A percentile compares a stretch with the other conserved stretches of the same genome.
Conservation (phyloP, 192 early-diverging fungal genomes). For the Backusella parvicylindrica region DNA sequence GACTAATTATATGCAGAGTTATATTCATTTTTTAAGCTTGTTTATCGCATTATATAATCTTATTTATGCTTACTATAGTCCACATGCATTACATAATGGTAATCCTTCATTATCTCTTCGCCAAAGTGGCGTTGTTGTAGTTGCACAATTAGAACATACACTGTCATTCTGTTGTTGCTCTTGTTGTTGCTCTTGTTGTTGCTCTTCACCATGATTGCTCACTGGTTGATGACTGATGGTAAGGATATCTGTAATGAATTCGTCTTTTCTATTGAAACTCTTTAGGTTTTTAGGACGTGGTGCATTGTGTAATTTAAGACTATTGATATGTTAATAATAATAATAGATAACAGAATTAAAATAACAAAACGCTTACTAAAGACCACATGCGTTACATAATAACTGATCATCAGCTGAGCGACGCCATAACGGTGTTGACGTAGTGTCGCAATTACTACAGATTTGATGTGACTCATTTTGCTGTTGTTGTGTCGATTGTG, state of each 20-base stretch:
- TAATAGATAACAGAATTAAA: neutral
- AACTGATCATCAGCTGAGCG: conserved; percentile 80
- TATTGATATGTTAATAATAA: neutral
- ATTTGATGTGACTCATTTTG: neutral
- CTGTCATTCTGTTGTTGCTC: neutral
- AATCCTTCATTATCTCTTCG: conserved; percentile 61
- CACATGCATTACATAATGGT: conserved; percentile 57
- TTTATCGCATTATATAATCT: neutral
- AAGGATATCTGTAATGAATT: neutral
- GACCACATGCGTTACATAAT: conserved; percentile 96
- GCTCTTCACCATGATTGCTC: neutral
- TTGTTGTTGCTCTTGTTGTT: neutral
- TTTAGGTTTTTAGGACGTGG: conserved; percentile 80
- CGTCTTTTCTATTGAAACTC: conserved; percentile 46
- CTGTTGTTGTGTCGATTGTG: neutral
- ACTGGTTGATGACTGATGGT: neutral
- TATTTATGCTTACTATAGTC: conserved; percentile 43
- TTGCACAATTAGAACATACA: conserved; percentile 70
- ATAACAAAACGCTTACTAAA: conserved; percentile 60
- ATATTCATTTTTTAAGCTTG: neutral
- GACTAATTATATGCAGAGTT: neutral
- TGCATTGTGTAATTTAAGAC: conserved; percentile 79
- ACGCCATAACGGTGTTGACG: conserved; percentile 94
- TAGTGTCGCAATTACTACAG: conserved; percentile 75
- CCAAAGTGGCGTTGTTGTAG: conserved; percentile 92